A percentile compares a stretch with the other conserved stretches of the same genome.
These are phyloP conservation scores for Pseudogymnoascus sp. DNA, from an alignment of 2,329 filamentous ascomycete genomes.

Conservation along the genomic window DNA sequence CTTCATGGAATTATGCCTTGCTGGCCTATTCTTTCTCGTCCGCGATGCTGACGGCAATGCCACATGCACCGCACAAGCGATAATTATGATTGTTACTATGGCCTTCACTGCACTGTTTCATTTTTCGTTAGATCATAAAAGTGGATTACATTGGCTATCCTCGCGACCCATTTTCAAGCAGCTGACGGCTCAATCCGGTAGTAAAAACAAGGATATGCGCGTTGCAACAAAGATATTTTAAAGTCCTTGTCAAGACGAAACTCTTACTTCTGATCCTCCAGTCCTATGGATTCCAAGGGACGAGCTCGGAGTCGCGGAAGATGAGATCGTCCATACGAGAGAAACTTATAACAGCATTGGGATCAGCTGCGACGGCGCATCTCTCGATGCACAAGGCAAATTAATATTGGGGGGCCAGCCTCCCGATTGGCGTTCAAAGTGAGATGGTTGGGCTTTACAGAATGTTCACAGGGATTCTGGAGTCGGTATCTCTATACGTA, in stretches of 20 bases:
- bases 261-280: not conserved
- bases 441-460: not conserved
- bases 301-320: not conserved
- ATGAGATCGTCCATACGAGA: not conserved
- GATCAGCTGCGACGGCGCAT: not conserved
- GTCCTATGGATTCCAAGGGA: constrained; percentile 35
- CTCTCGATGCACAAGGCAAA: not conserved
- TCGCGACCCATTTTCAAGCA: too few species aligned
- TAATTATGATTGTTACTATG: too few species aligned
- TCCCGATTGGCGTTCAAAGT: not conserved
- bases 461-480: not conserved
- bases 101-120: too few species aligned
- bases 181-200: too few species aligned
- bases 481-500: not conserved
- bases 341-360: not conserved
- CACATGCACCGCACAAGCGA: too few species aligned
- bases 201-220: not conserved
- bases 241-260: not conserved
- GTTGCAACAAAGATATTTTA: not conserved
- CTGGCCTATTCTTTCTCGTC: too few species aligned
- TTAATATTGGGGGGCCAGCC: not conserved
- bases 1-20: too few species aligned
- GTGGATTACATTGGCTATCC: too few species aligned
- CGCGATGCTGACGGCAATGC: too few species aligned
- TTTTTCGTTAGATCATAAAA: too few species aligned